phyloP scores from a whole-genome alignment of 2,329 filamentous ascomycete species.

The Trichophyton verrucosum region DNA sequence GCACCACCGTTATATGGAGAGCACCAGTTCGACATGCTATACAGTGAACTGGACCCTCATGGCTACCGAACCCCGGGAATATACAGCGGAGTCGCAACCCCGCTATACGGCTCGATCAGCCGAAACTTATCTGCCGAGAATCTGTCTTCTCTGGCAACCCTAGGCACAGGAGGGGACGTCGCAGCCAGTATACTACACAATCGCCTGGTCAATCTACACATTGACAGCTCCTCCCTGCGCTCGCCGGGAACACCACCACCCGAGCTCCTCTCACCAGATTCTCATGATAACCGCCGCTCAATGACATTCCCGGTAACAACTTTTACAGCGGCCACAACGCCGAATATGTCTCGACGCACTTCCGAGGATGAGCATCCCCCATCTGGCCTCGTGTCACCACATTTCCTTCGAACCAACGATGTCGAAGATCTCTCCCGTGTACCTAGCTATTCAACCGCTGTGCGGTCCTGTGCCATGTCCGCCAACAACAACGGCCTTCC shows the following conservation, averaged over 20 bases:
- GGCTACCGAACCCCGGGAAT: conserved; percentile 69
- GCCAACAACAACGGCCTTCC: conserved; percentile 45
- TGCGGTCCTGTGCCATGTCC: conserved; percentile 48
- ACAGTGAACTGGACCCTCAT: conserved; percentile 68
- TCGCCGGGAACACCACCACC: neutral
- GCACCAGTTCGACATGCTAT: conserved; percentile 79
- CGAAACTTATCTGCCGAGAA: conserved; percentile 73
- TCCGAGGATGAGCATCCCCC: conserved; percentile 38
- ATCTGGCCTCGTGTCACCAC: conserved; percentile 33
- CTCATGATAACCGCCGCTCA: neutral
- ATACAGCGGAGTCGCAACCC: conserved; percentile 61
- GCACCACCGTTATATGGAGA: conserved; percentile 90
- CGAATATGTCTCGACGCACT: conserved; percentile 32
- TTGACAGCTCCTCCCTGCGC: neutral
- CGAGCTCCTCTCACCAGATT: neutral
- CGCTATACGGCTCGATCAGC: conserved; percentile 55
- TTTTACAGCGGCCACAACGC: conserved; percentile 14
- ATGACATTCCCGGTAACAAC: conserved; percentile 2
- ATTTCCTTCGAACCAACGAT: conserved; percentile 38
- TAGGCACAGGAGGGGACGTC: conserved; percentile 38
- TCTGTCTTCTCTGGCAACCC: conserved; percentile 43
- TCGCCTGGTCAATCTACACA: conserved; percentile 46
- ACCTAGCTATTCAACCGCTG: conserved; percentile 64
- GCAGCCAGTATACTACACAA: conserved; percentile 56
- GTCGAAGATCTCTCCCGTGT: conserved; percentile 58